Base-by-base conservation (phyloP, 495 filamentous ascomycete species). In the Lentithecium fluviatile region DNA sequence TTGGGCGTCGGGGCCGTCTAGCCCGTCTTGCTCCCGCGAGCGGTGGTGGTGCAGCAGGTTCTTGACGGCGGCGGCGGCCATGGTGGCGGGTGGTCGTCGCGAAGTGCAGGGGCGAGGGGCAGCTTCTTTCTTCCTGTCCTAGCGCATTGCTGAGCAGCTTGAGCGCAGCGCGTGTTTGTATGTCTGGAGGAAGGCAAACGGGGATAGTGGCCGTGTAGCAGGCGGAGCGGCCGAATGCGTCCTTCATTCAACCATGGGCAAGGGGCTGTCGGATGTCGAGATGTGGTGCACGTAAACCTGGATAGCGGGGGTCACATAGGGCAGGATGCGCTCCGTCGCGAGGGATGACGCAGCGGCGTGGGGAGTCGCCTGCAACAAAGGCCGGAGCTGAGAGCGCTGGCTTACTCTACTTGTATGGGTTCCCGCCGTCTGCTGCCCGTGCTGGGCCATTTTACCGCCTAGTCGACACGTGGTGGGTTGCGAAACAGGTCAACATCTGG, bases 51-150 rank as follows among this genome's bases (percentile, higher is more conserved):
- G 29, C 34, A 25, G 58, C 23, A 51, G 55, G 21, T 56, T 29
- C 47, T 68, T 64, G 51, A 61, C 56, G 2, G 65, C 55, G 23
- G 34, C 62, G 10, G 62, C 66, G 43, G 66, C 66, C 66, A 69
- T 69, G 60, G 38, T 45, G 20, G 60, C 52, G 36, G 62, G 45
- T 52, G 10, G 17, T n/a, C 20, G 29, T 23, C 47, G 32, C 45
- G 29, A 17, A 19, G 32, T 40, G 43, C 24, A 21, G 17, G 57
- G 19, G 26, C 37, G 49, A 43, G 56, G 10, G 56, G 62, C 24
- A 34, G 20, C 19, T 45, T 8, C 50, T 12, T 21, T 58, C 34
- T 23, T 25, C 25, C 19, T 23, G 24, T 51, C 43, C 54, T 36
- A 64, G 60, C 34, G 23, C 60, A 64, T 64, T 58, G 60, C 60